phyloP scores from a whole-genome alignment of 192 early-diverging fungal genomes.

The Gryganskiella cystojenkinii region DNA sequence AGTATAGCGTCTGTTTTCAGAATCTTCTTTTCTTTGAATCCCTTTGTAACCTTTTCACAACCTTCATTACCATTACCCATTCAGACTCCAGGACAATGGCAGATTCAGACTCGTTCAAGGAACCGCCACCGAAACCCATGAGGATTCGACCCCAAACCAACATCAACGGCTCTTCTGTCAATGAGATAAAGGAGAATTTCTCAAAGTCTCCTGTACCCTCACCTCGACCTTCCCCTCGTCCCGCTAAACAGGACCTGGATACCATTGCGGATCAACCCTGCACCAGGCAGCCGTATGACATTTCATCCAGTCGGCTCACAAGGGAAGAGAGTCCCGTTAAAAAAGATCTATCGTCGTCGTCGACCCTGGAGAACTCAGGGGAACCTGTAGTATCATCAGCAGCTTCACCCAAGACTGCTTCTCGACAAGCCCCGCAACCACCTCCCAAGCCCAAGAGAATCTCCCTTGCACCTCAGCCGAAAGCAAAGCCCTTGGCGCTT shows the following conservation, averaged over 20 bases:
- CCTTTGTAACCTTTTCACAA: not conserved
- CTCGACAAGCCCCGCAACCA: constrained; percentile 9
- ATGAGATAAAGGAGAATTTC: not conserved
- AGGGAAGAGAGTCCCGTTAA: too few relatives aligned
- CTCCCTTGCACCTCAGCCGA: constrained; percentile 36
- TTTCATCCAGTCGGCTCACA: too few relatives aligned
- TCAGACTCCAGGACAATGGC: not conserved
- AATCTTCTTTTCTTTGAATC: not conserved
- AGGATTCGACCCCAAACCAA: constrained; percentile 26
- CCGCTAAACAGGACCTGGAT: not conserved
- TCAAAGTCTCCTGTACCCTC: constrained; percentile 14
- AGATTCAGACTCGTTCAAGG: constrained; percentile 10
- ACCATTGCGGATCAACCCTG: too few relatives aligned
- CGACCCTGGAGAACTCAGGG: too few relatives aligned
- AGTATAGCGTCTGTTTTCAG: not conserved
- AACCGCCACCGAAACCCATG: constrained; percentile 40
- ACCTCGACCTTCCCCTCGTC: constrained; percentile 4
- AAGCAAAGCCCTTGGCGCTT: constrained; percentile 39
- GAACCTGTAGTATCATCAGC: too few relatives aligned
- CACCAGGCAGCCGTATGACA: too few relatives aligned
- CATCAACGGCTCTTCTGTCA: constrained; percentile 1
- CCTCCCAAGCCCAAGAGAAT: constrained; percentile 51
- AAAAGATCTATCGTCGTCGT: not conserved
- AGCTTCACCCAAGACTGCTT: not conserved
- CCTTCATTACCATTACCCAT: too few relatives aligned